Conservation (phyloP, 306 rosid species). For the Hylodesmum podocarpum region DNA sequence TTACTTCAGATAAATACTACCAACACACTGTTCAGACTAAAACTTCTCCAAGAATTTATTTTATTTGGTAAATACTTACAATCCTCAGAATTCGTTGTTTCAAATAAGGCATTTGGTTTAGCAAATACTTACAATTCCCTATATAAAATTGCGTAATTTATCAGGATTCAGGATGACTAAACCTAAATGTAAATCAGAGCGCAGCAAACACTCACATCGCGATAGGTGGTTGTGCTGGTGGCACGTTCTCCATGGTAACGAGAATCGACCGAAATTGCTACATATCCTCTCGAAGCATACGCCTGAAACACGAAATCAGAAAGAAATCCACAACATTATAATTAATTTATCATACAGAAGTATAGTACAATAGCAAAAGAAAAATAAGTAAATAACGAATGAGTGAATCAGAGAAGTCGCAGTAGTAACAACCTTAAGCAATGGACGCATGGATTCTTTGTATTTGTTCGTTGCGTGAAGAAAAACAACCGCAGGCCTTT, state of each 20-base stretch:
- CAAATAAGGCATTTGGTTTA: not conserved
- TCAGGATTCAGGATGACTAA: not conserved
- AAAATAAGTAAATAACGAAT: not conserved
- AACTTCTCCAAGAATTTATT: no score
- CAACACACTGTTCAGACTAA: no score
- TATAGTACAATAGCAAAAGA: not conserved
- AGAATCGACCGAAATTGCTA: conserved; percentile 79
- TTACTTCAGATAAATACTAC: not conserved
- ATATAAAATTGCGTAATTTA: not conserved
- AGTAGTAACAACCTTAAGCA: conserved; percentile 63
- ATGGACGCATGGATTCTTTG: conserved; percentile 76
- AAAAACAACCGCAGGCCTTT: conserved; percentile 74
- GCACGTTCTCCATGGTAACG: conserved; percentile 99
- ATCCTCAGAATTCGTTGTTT: not conserved
- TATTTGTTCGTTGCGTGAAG: conserved; percentile 66
- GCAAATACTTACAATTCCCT: not conserved
- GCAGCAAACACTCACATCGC: conserved; percentile 49
- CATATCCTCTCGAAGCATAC: conserved; percentile 89
- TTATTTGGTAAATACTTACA: no score
- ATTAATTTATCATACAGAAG: not conserved
- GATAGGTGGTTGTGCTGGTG: conserved; percentile 51
- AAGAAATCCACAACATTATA: not conserved
- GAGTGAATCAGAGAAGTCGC: not conserved
- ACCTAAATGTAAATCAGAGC: not conserved
- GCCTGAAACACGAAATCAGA: conserved; percentile 48